Conservation (phyloP, 129 eudicot genomes). For the Rutidosis leptorrhynchoides region DNA sequence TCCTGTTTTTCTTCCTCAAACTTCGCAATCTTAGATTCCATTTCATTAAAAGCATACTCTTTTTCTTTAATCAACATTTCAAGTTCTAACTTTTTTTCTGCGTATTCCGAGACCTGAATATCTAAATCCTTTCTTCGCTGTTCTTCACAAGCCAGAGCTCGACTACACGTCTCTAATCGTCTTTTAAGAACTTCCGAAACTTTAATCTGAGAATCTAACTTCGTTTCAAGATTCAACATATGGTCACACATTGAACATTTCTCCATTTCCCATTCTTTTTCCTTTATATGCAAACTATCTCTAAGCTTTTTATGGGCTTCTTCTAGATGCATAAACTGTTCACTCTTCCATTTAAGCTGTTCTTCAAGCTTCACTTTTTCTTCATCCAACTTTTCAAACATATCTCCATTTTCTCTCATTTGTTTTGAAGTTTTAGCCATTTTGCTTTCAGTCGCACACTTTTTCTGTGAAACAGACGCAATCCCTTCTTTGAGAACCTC, state of each 20-base stretch:
- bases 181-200: constrained; percentile 50
- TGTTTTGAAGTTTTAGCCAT: constrained; percentile 46
- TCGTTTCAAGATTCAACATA: constrained; percentile 50
- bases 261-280: constrained; percentile 76
- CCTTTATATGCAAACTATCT: constrained; percentile 32
- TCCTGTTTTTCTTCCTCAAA: constrained; percentile 69
- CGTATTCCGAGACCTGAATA: constrained; percentile 52
- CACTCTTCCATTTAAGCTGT: constrained; percentile 78
- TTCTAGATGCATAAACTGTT: constrained; percentile 64
- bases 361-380: constrained; percentile 54
- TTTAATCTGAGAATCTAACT: constrained; percentile 60
- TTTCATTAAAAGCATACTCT: too few species aligned
- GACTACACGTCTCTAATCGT: constrained; percentile 60
- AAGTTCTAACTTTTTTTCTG: constrained; percentile 37
- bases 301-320: constrained; percentile 72
- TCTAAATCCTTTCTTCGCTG: constrained; percentile 54
- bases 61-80: constrained; percentile 46
- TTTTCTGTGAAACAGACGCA: constrained; percentile 45
- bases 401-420: constrained; percentile 45
- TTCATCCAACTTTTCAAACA: constrained; percentile 52
- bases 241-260: constrained; percentile 54
- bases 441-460: constrained; percentile 44
- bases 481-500: constrained; percentile 52
- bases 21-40: constrained; percentile 37
- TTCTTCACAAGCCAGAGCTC: constrained; percentile 68